phyloP scores from a whole-genome alignment of 169 alveolate species.

The Blepharisma undulans region DNA sequence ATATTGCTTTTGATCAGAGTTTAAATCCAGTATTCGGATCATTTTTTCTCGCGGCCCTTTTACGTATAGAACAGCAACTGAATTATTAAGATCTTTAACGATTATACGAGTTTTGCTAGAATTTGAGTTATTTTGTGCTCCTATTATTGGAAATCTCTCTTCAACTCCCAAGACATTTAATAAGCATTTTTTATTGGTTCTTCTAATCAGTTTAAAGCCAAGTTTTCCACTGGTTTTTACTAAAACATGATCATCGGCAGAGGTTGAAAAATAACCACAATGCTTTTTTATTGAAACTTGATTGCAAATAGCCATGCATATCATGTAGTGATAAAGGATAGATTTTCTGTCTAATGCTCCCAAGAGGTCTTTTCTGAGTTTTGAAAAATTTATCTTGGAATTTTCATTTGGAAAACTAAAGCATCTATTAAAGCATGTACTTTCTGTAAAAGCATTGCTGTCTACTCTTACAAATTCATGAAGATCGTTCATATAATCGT shows the following conservation, averaged over 20 bases:
- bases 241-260: slow-evolving; percentile 5
- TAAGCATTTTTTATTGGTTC: background rate
- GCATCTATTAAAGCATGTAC: background rate
- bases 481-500: background rate
- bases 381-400: background rate
- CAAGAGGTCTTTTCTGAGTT: background rate
- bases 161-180: background rate
- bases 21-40: background rate
- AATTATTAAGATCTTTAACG: background rate
- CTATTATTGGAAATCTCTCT: background rate
- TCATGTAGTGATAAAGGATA: background rate
- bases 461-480: background rate
- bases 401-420: background rate
- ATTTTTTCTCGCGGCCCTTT: slow-evolving; percentile 14
- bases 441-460: background rate
- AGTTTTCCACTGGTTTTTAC: background rate
- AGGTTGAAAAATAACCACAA: background rate
- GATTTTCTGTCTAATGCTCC: background rate
- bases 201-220: background rate
- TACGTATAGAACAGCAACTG: background rate
- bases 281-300: background rate
- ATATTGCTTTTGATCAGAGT: background rate
- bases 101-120: background rate
- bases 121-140: background rate
- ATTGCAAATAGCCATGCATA: slow-evolving; percentile 27